These are phyloP conservation scores for Artomyces pyxidatus DNA, from an alignment of 768 basidiomycete species.

Conservation along the genomic window DNA sequence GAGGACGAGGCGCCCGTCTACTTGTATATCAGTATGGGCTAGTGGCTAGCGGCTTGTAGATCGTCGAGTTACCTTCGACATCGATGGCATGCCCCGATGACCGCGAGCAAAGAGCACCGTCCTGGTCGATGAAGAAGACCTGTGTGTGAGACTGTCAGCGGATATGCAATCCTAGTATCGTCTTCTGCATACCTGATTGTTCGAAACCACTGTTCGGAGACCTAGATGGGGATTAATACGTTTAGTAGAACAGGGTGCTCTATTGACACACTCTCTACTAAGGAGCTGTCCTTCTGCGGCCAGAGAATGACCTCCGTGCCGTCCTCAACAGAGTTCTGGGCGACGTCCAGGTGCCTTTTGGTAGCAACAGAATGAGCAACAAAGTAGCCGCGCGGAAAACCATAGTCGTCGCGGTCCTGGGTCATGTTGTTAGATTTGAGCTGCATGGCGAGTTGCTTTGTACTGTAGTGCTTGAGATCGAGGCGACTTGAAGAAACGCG, in stretches of 20 bases:
- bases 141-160: conserved; percentile 24
- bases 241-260: no score
- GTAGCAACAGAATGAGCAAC: conserved; percentile 47
- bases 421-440: no score
- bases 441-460: no score
- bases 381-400: conserved; percentile 48
- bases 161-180: neutral
- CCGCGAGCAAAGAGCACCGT: conserved; percentile 70
- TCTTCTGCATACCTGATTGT: conserved; percentile 56
- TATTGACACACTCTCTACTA: conserved; percentile 71
- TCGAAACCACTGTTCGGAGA: conserved; percentile 56
- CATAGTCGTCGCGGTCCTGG: conserved; percentile 13
- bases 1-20: conserved; percentile 60
- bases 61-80: conserved; percentile 61
- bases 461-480: no score
- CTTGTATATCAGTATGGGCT: neutral
- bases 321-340: conserved; percentile 44
- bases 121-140: conserved; percentile 81
- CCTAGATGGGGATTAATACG: no score
- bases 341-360: conserved; percentile 51
- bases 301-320: conserved; percentile 57
- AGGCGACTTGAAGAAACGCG: no score
- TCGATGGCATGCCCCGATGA: conserved; percentile 79
- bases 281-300: conserved; percentile 65
- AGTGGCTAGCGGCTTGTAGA: no score